Percentiles rank a stretch among this genome's conserved stretches.
Evolutionary conservation across 345 rosid genomes (phyloP).

Genomic region (Ricinus communis): DNA sequence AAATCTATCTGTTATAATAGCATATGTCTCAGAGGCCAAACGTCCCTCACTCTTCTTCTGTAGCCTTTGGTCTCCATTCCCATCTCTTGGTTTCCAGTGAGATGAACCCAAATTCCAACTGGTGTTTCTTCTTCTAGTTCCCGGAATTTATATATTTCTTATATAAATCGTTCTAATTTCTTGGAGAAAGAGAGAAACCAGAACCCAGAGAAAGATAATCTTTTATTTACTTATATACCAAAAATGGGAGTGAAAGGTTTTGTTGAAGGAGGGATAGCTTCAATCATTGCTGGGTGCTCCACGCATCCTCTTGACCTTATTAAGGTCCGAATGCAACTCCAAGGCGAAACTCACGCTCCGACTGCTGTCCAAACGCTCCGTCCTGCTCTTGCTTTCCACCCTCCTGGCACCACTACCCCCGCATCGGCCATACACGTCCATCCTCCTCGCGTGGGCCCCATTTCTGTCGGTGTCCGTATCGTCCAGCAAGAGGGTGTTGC

Average conservation of each 20-base stretch:
- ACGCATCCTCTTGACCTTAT: conserved; percentile 88
- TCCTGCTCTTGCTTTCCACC: conserved; percentile 64
- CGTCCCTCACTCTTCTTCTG: conserved; percentile 70
- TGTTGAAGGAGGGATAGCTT: conserved; percentile 87
- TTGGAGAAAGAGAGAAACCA: neutral
- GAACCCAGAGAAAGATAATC: no score
- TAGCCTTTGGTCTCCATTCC: conserved; percentile 66
- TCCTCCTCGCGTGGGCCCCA: conserved; percentile 50
- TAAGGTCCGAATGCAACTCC: conserved; percentile 91
- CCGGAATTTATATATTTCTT: no score
- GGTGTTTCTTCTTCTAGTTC: conserved; percentile 29
- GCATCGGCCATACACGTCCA: conserved; percentile 19
- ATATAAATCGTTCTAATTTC: no score
- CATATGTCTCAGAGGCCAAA: conserved; percentile 77
- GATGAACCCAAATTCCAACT: conserved; percentile 53
- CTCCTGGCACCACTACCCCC: conserved; percentile 12
- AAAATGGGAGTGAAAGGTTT: conserved; percentile 79
- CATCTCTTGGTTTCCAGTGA: conserved; percentile 74
- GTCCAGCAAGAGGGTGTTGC: conserved; percentile 59
- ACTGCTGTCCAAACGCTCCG: conserved; percentile 44
- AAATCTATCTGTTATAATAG: conserved; percentile 11
- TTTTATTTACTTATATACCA: neutral
- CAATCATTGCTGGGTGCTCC: conserved; percentile 70
- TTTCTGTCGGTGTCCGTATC: conserved; percentile 53
- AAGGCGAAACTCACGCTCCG: conserved; percentile 54